phyloP scores from a whole-genome alignment of 2,329 filamentous ascomycete genomes.

The Alternaria solani region DNA sequence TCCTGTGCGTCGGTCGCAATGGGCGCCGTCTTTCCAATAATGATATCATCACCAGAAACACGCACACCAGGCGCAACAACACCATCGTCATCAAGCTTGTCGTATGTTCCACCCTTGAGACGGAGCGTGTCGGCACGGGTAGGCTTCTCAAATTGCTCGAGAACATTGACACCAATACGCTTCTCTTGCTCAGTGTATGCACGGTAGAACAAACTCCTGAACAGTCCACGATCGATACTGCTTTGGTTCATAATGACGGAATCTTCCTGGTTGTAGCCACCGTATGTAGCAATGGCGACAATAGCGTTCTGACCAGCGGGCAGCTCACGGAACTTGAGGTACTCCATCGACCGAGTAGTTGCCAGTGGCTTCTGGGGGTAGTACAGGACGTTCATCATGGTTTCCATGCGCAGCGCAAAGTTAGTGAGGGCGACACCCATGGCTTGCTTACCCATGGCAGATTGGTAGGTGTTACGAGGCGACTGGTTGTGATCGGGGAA shows the following conservation, averaged over 20 bases:
- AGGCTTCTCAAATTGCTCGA: slow-evolving; percentile 96
- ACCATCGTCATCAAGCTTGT: slow-evolving; percentile 97
- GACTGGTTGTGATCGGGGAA: slow-evolving; percentile 99
- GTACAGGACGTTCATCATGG: slow-evolving; percentile 98
- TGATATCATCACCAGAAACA: slow-evolving; percentile 97
- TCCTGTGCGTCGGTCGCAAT: slow-evolving; percentile 93
- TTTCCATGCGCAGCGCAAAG: slow-evolving; percentile 96
- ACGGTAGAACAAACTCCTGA: slow-evolving; percentile 97
- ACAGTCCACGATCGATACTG: slow-evolving; percentile 95
- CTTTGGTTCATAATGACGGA: slow-evolving; percentile 99
- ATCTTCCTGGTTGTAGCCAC: slow-evolving; percentile 99
- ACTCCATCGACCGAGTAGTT: slow-evolving; percentile 98
- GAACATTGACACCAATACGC: slow-evolving; percentile 88
- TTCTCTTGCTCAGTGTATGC: slow-evolving; percentile 98
- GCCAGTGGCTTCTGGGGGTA: slow-evolving; percentile 98
- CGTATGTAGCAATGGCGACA: slow-evolving; percentile 96
- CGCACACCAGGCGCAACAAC: slow-evolving; percentile 92
- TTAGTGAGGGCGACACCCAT: slow-evolving; percentile 99
- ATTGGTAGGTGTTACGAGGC: slow-evolving; percentile 98
- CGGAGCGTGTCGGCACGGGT: slow-evolving; percentile 86
- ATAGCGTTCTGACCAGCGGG: slow-evolving; percentile 98
- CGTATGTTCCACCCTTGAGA: slow-evolving; percentile 93
- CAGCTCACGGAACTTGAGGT: slow-evolving; percentile 95
- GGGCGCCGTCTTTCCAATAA: slow-evolving; percentile 97
- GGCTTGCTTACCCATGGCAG: slow-evolving; percentile 99